Percentiles rank a stretch among this genome's conserved stretches.
These are phyloP conservation scores for Aspergillus leporis DNA, from an alignment of 495 filamentous ascomycete species.

Conservation along the genomic window DNA sequence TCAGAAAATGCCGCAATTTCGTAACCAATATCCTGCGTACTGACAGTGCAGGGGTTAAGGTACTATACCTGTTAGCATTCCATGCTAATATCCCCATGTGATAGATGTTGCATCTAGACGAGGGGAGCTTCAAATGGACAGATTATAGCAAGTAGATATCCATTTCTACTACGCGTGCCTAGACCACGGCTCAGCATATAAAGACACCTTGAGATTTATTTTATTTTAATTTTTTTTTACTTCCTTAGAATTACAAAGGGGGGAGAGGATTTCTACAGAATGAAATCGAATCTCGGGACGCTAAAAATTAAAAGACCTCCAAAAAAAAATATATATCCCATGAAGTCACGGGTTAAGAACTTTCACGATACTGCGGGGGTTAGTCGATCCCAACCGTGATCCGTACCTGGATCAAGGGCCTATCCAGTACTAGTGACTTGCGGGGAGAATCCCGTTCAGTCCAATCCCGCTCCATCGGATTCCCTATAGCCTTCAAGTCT, in stretches of 20 bases:
- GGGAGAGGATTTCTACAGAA: not conserved
- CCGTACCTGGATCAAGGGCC: conserved; percentile 25
- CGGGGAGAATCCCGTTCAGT: conserved; percentile 16
- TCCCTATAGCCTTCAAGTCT: not conserved
- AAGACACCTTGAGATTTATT: too few relatives aligned
- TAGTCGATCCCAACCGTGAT: conserved; percentile 19
- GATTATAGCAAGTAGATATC: too few relatives aligned
- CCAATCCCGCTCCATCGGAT: not conserved
- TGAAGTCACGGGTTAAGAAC: not conserved
- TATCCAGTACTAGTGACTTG: conserved; percentile 20
- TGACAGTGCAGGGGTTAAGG: not conserved
- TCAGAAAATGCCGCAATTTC: conserved; percentile 27
- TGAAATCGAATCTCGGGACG: not conserved
- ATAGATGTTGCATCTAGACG: too few relatives aligned
- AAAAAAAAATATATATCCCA: not conserved
- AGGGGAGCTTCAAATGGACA: too few relatives aligned
- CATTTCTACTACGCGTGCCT: too few relatives aligned
- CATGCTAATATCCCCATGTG: too few relatives aligned
- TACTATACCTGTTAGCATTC: too few relatives aligned
- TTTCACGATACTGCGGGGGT: conserved; percentile 20
- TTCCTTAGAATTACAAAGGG: too few relatives aligned
- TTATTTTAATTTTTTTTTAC: too few relatives aligned
- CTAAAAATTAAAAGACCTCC: not conserved
- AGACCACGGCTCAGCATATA: too few relatives aligned
- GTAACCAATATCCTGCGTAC: not conserved